Evolutionary conservation across 164 flowering plant genomes (phyloP), one percentile per base, ranked within the genome.

Genomic region (Warburgia ugandensis): DNA sequence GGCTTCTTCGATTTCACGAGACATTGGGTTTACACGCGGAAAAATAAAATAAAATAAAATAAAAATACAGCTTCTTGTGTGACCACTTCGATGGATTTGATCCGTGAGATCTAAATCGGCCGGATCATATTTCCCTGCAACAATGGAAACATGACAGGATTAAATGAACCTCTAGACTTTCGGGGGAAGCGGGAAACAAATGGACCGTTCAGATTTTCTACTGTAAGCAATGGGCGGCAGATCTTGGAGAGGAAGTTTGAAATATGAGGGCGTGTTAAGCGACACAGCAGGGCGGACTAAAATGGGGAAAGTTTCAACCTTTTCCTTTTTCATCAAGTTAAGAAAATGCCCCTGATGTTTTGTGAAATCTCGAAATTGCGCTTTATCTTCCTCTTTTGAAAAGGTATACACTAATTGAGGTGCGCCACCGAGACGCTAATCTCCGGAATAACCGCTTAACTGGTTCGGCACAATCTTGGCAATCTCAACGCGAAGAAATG

Each of bases 1-100:
- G 84, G 81, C 76, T 78, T 68, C 68, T 40, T 70, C 56, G 65
- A 63, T 55, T 62, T 55, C 69, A 62, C 69, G 66, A 56, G 61
- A 50, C 55, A 46, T 55, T 70, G 81, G 76, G 77, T 74, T 72
- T 74, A 61, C 70, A 66, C 51, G 60, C 48, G 64, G 65, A 64
- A 61, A 57, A 52, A 40, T 32, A n/a, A n/a, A n/a, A n/a, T n/a
- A n/a, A n/a, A n/a, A n/a, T n/a, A 50, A 60, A 48, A n/a, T 17
- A 49, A 44, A 52, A 61, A 48, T 22, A 27, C 30, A 22, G 23
- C 8, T 52, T 42, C 22, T 38, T 11, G 20, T 4, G 38, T 21
- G 32, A 25, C 28, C 1, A 31, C 27, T 48, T 28, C 38, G 61
- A 54, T n/a, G n/a, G n/a, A n/a, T n/a, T n/a, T n/a, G n/a, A n/a